Evolutionary conservation across 2,329 filamentous ascomycete species (phyloP).

Genomic region (Cercospora zeina): DNA sequence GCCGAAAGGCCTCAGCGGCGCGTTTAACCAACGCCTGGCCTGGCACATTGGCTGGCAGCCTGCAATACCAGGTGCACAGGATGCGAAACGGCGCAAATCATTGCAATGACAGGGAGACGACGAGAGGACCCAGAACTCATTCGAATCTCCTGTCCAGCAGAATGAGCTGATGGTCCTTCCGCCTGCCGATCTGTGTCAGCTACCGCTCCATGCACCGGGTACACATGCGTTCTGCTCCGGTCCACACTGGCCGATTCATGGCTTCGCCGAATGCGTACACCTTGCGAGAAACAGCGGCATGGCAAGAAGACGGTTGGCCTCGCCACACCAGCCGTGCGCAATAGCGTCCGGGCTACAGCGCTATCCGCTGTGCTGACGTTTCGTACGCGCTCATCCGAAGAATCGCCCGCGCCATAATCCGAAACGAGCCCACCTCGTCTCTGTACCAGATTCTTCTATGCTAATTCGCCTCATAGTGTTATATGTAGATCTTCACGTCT

Average conservation of each 20-base stretch:
- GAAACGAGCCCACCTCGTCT: background rate
- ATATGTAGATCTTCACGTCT: constrained; percentile 5
- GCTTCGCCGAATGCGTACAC: background rate
- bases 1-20: no score
- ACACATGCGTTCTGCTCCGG: background rate
- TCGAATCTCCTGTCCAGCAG: background rate
- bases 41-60: background rate
- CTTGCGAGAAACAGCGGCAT: background rate
- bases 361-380: background rate
- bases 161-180: background rate
- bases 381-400: background rate
- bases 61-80: background rate
- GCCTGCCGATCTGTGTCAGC: background rate
- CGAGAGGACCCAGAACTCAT: background rate
- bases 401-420: background rate
- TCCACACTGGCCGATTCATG: background rate
- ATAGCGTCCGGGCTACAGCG: background rate
- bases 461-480: background rate
- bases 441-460: background rate
- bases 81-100: background rate
- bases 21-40: background rate
- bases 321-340: background rate
- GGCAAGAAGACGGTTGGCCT: background rate
- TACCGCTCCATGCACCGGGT: background rate
- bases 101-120: background rate